phyloP scores from a whole-genome alignment of 2,329 filamentous ascomycete genomes.

The Curvularia sp. region DNA sequence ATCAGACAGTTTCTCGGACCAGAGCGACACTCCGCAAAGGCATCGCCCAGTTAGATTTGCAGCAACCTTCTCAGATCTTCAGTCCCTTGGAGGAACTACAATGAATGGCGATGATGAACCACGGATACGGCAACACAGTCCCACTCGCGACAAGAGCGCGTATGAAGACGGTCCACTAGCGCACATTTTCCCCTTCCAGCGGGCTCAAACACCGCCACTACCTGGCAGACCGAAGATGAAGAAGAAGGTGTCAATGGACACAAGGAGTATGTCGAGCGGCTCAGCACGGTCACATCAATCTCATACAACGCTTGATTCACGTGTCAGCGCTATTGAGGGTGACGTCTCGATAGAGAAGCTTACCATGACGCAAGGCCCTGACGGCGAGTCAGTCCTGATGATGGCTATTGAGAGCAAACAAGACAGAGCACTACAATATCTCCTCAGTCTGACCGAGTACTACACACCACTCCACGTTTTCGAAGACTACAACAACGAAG shows the following conservation, averaged over 20 bases:
- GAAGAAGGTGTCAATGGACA: slow-evolving; percentile 84
- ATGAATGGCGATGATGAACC: slow-evolving; percentile 41
- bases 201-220: slow-evolving; percentile 60
- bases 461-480: slow-evolving; percentile 76
- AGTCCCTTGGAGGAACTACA: slow-evolving; percentile 37
- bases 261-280: slow-evolving; percentile 83
- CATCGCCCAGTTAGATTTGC: slow-evolving; percentile 44
- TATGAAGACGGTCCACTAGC: slow-evolving; percentile 61
- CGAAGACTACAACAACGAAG: slow-evolving; percentile 86
- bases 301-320: slow-evolving; percentile 70
- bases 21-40: slow-evolving; percentile 34
- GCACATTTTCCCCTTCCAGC: slow-evolving; percentile 93
- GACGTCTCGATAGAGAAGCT: slow-evolving; percentile 84
- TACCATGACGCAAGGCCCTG: slow-evolving; percentile 71
- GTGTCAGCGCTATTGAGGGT: slow-evolving; percentile 77
- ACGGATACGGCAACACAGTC: slow-evolving; percentile 29
- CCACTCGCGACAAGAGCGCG: slow-evolving; percentile 27
- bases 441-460: slow-evolving; percentile 78
- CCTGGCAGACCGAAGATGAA: slow-evolving; percentile 66
- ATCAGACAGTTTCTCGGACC: slow-evolving; percentile 36
- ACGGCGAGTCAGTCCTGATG: slow-evolving; percentile 80
- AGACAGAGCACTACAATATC: slow-evolving; percentile 75
- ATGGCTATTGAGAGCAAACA: slow-evolving; percentile 67
- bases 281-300: slow-evolving; percentile 87
- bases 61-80: slow-evolving; percentile 39